Evolutionary conservation across 192 early-diverging fungal genomes (phyloP).

Genomic region (Rhizoclosmatium sp.): DNA sequence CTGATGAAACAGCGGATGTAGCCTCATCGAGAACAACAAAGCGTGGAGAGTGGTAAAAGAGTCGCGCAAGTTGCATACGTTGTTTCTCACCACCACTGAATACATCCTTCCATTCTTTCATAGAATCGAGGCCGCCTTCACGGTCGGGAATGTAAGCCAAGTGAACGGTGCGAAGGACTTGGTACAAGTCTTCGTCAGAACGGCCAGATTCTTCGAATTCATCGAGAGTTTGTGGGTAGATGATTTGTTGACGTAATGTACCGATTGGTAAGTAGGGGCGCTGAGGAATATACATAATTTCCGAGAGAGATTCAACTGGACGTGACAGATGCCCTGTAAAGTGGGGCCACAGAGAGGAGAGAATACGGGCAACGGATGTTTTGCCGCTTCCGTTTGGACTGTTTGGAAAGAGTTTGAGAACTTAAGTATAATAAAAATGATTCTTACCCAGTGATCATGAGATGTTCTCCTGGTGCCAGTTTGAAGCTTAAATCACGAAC

Average conservation of each 20-base stretch:
- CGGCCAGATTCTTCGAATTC: constrained; percentile 60
- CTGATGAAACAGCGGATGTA: constrained; percentile 90
- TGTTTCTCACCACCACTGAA: constrained; percentile 91
- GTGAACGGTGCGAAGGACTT: constrained; percentile 85
- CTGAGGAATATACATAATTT: constrained; percentile 99
- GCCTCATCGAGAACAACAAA: constrained; percentile 98
- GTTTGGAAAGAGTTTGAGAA: background rate
- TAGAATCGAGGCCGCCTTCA: constrained; percentile 67
- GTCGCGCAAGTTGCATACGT: constrained; percentile 80
- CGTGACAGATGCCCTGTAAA: constrained; percentile 71
- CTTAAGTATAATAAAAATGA: background rate
- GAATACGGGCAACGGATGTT: constrained; percentile 26
- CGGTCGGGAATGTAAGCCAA: constrained; percentile 72
- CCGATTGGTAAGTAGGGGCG: constrained; percentile 95
- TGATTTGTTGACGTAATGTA: constrained; percentile 92
- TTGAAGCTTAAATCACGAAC: constrained; percentile 38
- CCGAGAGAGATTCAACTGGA: constrained; percentile 54
- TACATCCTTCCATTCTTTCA: constrained; percentile 76
- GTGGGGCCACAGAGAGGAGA: constrained; percentile 92
- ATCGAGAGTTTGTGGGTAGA: constrained; percentile 88
- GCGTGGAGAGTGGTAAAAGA: constrained; percentile 95
- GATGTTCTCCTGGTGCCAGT: constrained; percentile 42
- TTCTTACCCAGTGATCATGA: constrained; percentile 47
- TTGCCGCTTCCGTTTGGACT: constrained; percentile 38
- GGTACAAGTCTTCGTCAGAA: constrained; percentile 80